Evolutionary conservation across 768 basidiomycete species (phyloP).

Genomic region (Mycena polygramma): DNA sequence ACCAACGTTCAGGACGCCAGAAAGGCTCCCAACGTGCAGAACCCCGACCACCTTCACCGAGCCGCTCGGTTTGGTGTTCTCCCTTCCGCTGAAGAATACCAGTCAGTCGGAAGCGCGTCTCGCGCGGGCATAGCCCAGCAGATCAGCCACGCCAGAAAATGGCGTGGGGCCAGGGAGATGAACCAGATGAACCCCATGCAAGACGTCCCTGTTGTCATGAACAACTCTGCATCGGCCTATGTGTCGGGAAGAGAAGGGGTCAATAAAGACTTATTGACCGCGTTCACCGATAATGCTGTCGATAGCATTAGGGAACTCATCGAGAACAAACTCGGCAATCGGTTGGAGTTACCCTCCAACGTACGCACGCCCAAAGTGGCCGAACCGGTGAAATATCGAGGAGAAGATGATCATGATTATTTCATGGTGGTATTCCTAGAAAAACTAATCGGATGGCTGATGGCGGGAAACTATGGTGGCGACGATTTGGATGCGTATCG

Average conservation of each 20-base stretch:
- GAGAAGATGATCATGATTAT: constrained; percentile 15
- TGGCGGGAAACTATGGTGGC: neutral
- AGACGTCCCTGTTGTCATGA: neutral
- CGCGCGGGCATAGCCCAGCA: neutral
- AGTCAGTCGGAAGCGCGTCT: neutral
- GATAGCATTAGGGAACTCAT: neutral
- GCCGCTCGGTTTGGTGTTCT: neutral
- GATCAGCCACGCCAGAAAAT: neutral
- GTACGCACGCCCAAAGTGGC: constrained; percentile 1
- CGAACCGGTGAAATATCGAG: neutral
- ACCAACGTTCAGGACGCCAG: too few relatives aligned
- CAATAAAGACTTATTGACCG: neutral
- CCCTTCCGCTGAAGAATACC: neutral
- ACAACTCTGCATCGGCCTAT: constrained; percentile 2
- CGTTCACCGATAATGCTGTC: neutral
- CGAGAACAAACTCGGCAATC: neutral
- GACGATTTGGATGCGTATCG: neutral
- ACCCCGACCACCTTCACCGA: too few relatives aligned
- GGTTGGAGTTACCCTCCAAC: neutral
- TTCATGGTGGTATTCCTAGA: constrained; percentile 4
- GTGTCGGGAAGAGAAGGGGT: neutral
- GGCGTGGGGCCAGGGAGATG: neutral
- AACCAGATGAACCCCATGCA: neutral
- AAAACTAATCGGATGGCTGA: neutral
- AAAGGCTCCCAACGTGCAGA: neutral